Percentiles rank a stretch among this genome's conserved stretches.
Conservation (phyloP, 345 rosid genomes). For the Lepidium africanum region DNA sequence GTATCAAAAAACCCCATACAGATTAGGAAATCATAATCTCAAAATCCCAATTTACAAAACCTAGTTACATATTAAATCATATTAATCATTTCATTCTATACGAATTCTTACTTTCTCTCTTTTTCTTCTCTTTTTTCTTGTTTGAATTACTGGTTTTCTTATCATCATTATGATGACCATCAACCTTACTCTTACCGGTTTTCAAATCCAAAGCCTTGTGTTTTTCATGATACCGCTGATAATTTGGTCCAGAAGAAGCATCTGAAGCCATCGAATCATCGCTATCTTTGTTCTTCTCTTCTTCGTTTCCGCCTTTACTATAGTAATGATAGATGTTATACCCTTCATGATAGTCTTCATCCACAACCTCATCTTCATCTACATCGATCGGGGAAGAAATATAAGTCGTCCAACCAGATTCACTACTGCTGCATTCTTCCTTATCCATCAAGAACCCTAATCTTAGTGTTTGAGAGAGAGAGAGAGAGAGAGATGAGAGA, state of each 20-base stretch:
- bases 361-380: constrained; percentile 33
- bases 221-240: constrained; percentile 25
- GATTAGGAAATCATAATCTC: not conserved
- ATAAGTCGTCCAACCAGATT: constrained; percentile 82
- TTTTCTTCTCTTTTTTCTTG: constrained; percentile 25
- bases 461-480: not conserved
- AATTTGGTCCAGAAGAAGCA: constrained; percentile 61
- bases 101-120: constrained; percentile 9
- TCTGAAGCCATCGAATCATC: constrained; percentile 83
- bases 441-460: constrained; percentile 29
- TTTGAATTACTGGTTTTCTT: constrained; percentile 4
- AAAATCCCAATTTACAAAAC: not conserved
- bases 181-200: constrained; percentile 20
- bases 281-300: constrained; percentile 40
- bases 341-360: constrained; percentile 21
- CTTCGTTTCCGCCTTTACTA: constrained; percentile 23
- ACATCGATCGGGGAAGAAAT: constrained; percentile 47
- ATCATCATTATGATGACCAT: not conserved
- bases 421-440: constrained; percentile 78
- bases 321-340: constrained; percentile 5
- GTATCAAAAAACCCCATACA: not conserved
- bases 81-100: constrained; percentile 18
- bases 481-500: not conserved
- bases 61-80: not conserved
- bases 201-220: constrained; percentile 10